Conservation (phyloP, 805 yeast genomes). For the Hanseniaspora guilliermondii region DNA sequence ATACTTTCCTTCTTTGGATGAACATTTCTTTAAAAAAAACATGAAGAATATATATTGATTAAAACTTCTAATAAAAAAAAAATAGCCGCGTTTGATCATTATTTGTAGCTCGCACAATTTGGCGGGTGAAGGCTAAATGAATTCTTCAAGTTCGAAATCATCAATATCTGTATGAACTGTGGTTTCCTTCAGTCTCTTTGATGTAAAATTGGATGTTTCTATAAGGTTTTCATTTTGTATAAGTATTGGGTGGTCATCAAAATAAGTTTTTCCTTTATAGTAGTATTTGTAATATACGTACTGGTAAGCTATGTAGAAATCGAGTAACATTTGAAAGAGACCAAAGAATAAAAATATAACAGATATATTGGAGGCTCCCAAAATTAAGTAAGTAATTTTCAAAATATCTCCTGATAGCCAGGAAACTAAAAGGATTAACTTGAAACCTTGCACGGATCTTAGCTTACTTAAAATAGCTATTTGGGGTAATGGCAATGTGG, state of each 20-base stretch:
- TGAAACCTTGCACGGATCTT: conserved; percentile 65
- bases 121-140: not conserved
- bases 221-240: conserved; percentile 1
- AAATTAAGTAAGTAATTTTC: conserved; percentile 61
- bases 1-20: not conserved
- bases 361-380: conserved; percentile 62
- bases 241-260: conserved; percentile 12
- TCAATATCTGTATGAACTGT: conserved; percentile 11
- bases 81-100: not conserved
- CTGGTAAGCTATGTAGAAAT: conserved; percentile 60
- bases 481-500: conserved; percentile 65
- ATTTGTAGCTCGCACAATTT: not conserved
- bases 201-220: not conserved
- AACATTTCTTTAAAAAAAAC: not conserved
- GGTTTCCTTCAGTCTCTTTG: conserved; percentile 1
- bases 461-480: conserved; percentile 54
- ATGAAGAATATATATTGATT: not conserved
- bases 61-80: not conserved
- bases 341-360: conserved; percentile 56
- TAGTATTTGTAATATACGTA: conserved; percentile 49
- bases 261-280: conserved; percentile 18
- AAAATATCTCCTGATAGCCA: conserved; percentile 86
- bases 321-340: conserved; percentile 63
- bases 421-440: conserved; percentile 57
- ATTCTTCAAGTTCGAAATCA: conserved; percentile 13